Percentiles rank a stretch among this genome's conserved stretches.
Evolutionary conservation across 805 yeast species (phyloP).

Genomic region (Zygoascus bituminiphila): DNA sequence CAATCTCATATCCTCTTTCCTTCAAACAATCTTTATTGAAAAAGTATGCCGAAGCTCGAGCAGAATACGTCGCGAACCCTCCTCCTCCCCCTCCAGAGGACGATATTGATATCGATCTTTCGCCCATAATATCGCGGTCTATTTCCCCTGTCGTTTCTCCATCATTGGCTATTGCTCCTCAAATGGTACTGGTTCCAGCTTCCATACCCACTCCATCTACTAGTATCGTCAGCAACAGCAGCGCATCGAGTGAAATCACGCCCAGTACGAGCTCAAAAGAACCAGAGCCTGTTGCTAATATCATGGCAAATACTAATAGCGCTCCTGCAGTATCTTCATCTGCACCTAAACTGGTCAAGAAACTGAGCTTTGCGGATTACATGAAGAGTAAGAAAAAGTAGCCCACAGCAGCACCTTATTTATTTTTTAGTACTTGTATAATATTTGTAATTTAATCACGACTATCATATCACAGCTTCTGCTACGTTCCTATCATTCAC

Average conservation of each 20-base stretch:
- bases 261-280: constrained; percentile 3
- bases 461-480: neutral
- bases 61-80: neutral
- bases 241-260: neutral
- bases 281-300: neutral
- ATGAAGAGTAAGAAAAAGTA: constrained; percentile 40
- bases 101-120: neutral
- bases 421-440: neutral
- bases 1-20: neutral
- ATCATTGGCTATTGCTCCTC: neutral
- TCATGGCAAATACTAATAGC: neutral
- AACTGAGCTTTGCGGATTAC: constrained; percentile 68
- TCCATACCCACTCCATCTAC: constrained; percentile 1
- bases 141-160: constrained; percentile 2
- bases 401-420: neutral
- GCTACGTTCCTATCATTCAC: neutral
- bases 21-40: neutral
- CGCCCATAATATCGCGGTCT: neutral
- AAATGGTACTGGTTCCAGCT: neutral
- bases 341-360: constrained; percentile 39
- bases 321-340: constrained; percentile 8
- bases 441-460: neutral
- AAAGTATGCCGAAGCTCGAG: neutral
- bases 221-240: neutral
- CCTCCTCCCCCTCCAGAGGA: neutral